Conservation (phyloP, 164 flowering plant genomes). For the Amborella trichopoda region DNA sequence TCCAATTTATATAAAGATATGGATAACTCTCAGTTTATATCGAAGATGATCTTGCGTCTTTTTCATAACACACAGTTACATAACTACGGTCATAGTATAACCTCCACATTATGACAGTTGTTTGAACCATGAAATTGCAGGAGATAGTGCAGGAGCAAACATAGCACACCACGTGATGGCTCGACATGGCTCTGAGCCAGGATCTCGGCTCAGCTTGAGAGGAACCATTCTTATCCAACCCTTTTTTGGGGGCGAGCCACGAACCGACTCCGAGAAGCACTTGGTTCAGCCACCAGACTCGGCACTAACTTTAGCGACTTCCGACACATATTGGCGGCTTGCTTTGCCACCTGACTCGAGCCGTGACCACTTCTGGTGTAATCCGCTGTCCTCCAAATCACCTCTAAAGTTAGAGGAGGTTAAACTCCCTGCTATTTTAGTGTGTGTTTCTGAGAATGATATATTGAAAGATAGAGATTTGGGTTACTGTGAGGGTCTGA, state of each 20-base stretch:
- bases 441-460: conserved; percentile 40
- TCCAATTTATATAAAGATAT: too few species aligned
- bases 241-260: conserved; percentile 42
- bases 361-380: conserved; percentile 47
- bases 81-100: too few species aligned
- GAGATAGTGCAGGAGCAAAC: conserved; percentile 51
- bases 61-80: too few species aligned
- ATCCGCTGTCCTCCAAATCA: conserved; percentile 18
- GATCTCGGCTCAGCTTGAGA: conserved; percentile 14
- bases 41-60: too few species aligned
- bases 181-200: conserved; percentile 2
- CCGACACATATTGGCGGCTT: conserved; percentile 39
- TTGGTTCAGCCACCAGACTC: conserved; percentile 22
- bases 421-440: conserved; percentile 17
- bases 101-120: too few species aligned
- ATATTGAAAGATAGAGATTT: conserved; percentile 37
- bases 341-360: conserved; percentile 26
- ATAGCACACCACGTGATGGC: conserved; percentile 31
- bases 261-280: conserved; percentile 28
- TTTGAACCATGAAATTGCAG: too few species aligned
- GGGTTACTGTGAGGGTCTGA: conserved; percentile 31
- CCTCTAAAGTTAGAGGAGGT: conserved; percentile 7
- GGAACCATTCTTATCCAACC: conserved; percentile 40
- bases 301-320: conserved; percentile 23
- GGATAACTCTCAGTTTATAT: too few species aligned